Conservation (phyloP, 768 basidiomycete genomes). For the Coprinellus micaceus region DNA sequence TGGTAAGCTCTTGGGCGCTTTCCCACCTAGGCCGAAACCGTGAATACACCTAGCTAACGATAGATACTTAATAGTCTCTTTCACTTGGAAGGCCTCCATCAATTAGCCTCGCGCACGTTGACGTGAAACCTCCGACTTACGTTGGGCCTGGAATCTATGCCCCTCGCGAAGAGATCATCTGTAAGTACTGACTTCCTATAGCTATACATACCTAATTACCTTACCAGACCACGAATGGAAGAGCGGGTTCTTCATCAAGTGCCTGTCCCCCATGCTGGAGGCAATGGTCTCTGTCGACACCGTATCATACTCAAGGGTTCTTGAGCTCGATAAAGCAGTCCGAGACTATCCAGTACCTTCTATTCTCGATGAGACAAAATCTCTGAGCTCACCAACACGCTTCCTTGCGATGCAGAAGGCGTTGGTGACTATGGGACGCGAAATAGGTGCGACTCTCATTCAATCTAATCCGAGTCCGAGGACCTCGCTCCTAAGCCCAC, state of each 20-base stretch:
- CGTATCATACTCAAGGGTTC: constrained; percentile 48
- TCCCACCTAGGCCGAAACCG: no score
- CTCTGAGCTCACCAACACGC: constrained; percentile 33
- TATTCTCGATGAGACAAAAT: constrained; percentile 38
- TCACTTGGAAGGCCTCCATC: constrained; percentile 73
- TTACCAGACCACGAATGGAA: constrained; percentile 67
- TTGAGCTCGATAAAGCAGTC: constrained; percentile 50
- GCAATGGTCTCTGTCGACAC: constrained; percentile 49
- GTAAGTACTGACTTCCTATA: constrained; percentile 31
- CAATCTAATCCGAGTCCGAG: neutral
- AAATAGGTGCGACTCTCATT: constrained; percentile 46
- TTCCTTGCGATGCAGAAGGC: constrained; percentile 65
- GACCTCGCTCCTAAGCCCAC: neutral
- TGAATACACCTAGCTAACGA: neutral
- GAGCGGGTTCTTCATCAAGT: constrained; percentile 58
- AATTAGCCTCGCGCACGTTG: constrained; percentile 60
- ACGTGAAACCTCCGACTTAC: constrained; percentile 53
- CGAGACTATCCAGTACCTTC: constrained; percentile 55
- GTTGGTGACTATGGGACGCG: constrained; percentile 54
- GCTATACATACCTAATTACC: neutral
- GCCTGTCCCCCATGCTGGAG: constrained; percentile 61
- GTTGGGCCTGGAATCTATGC: constrained; percentile 44
- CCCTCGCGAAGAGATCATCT: constrained; percentile 46
- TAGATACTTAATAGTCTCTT: constrained; percentile 42
- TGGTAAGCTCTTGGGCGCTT: constrained; percentile 32